phyloP scores from a whole-genome alignment of 345 rosid genomes.

The Eucalyptus urophylla region DNA sequence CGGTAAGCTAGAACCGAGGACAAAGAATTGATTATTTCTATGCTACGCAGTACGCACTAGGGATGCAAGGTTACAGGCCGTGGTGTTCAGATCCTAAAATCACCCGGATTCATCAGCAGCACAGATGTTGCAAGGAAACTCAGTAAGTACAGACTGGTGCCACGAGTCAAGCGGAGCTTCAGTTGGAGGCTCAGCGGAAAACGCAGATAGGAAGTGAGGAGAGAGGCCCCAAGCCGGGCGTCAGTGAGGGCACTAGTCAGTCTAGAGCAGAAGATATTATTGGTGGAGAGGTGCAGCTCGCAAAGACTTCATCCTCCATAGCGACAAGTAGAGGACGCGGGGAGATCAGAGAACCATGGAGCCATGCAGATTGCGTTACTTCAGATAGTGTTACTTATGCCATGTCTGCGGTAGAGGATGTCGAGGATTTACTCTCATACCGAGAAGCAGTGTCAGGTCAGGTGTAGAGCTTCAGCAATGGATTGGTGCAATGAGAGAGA shows the following conservation, averaged over 20 bases:
- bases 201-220: neutral
- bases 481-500: too few relatives aligned
- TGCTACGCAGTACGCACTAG: neutral
- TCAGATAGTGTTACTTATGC: neutral
- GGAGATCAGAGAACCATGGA: neutral
- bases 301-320: neutral
- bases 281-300: neutral
- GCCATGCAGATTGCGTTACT: neutral
- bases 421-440: neutral
- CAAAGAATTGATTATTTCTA: accelerated
- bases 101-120: neutral
- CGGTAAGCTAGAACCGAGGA: neutral
- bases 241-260: neutral
- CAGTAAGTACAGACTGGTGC: neutral
- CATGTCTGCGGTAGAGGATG: neutral
- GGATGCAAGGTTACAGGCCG: neutral
- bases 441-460: neutral
- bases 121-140: neutral
- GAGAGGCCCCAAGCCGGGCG: neutral
- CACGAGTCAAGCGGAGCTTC: neutral
- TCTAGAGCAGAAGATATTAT: neutral
- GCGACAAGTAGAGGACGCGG: neutral
- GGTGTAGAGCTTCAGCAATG: neutral
- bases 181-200: neutral
- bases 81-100: neutral